A percentile compares a stretch with the other conserved stretches of the same genome.
These are phyloP conservation scores for Ustilago bromivora DNA, from an alignment of 1,284 basidiomycete species.

Conservation along the genomic window DNA sequence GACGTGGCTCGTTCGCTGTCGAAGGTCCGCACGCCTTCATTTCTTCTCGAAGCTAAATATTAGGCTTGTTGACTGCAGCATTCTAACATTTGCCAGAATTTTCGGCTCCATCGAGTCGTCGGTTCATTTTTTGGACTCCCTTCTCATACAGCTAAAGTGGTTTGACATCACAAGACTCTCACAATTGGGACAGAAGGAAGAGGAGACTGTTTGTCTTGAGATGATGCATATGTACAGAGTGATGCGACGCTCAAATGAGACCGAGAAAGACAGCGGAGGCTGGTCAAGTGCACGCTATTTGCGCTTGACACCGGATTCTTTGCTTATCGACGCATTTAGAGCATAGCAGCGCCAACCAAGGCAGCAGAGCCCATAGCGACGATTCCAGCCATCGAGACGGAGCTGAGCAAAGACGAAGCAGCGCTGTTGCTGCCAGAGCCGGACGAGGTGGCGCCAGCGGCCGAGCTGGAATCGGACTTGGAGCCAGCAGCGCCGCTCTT, in stretches of 20 bases:
- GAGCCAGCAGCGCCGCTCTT: slow-evolving; percentile 32
- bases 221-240: slow-evolving; percentile 4
- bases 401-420: slow-evolving; percentile 14
- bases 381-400: slow-evolving; percentile 33
- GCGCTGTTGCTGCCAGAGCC: slow-evolving; percentile 8
- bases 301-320: not conserved
- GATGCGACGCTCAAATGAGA: not conserved
- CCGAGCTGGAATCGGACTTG: slow-evolving; percentile 19
- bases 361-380: slow-evolving; percentile 41
- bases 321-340: slow-evolving; percentile 7
- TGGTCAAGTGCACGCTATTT: not conserved
- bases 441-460: slow-evolving; percentile 12
- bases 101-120: not conserved
- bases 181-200: not conserved
- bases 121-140: not conserved
- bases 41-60: slow-evolving; percentile 18
- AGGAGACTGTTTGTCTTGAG: not conserved
- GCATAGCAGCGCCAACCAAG: slow-evolving; percentile 38
- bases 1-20: slow-evolving; percentile 42
- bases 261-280: not conserved
- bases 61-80: not conserved
- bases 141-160: not conserved
- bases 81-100: not conserved
- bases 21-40: not conserved
- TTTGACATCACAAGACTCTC: not conserved